phyloP scores from a whole-genome alignment of 2,329 filamentous ascomycete species.

The Fusarium siculi region DNA sequence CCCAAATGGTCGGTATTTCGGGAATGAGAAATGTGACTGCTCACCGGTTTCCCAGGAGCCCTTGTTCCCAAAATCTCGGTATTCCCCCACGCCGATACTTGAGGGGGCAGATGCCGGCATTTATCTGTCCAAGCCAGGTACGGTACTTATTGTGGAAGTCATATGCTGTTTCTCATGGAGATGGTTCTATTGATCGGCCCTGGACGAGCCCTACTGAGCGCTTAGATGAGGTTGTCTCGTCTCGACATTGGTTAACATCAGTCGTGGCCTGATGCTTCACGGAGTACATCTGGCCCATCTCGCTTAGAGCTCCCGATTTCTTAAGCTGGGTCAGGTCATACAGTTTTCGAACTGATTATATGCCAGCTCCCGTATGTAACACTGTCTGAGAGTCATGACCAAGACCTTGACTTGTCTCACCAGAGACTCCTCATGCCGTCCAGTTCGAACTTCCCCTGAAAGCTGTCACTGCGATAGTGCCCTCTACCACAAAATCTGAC shows the following conservation, averaged over 20 bases:
- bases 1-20: slow-evolving; percentile 33
- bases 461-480: background rate
- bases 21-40: slow-evolving; percentile 34
- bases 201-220: background rate
- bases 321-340: background rate
- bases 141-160: background rate
- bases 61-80: slow-evolving; percentile 35
- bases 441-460: background rate
- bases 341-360: background rate
- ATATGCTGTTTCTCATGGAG: background rate
- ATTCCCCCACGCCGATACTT: slow-evolving; percentile 31
- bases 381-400: background rate
- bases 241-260: background rate
- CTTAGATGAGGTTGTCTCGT: background rate
- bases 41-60: slow-evolving; percentile 38
- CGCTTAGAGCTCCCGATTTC: background rate
- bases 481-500: background rate
- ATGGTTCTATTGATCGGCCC: background rate
- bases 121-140: slow-evolving; percentile 2
- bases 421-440: background rate
- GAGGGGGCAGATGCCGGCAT: slow-evolving; percentile 20
- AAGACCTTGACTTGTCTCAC: slow-evolving; percentile 1
- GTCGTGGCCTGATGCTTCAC: background rate
- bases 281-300: background rate
- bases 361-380: slow-evolving; percentile 2